Conservation (phyloP, 2,329 filamentous ascomycete genomes). For the Trichoderma koningii region DNA sequence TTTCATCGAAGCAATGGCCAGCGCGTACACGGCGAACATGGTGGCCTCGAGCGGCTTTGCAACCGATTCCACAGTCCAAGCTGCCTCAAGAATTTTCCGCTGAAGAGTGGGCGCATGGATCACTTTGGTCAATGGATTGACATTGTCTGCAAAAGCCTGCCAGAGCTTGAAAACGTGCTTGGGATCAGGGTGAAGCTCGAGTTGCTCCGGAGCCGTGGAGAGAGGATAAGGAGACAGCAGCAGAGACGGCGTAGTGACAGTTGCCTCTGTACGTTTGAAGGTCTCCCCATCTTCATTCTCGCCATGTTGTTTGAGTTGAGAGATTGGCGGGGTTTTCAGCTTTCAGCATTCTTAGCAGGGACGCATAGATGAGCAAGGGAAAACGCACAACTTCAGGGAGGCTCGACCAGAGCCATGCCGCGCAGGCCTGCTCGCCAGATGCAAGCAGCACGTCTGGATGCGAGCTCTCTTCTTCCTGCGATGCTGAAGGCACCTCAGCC, state of each 20-base stretch:
- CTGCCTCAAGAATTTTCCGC: conserved; percentile 63
- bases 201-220: not conserved
- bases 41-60: conserved; percentile 60
- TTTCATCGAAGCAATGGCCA: conserved; percentile 65
- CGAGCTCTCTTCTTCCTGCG: not conserved
- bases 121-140: conserved; percentile 72
- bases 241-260: too few species aligned
- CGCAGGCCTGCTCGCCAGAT: not conserved
- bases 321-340: conserved; percentile 12
- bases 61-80: conserved; percentile 57
- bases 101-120: conserved; percentile 73
- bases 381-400: conserved; percentile 6
- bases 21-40: conserved; percentile 65
- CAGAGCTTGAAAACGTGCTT: conserved; percentile 70
- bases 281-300: not conserved
- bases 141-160: conserved; percentile 72
- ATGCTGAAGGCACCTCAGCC: not conserved
- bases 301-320: not conserved
- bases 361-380: not conserved
- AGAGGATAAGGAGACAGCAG: not conserved
- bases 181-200: conserved; percentile 59
- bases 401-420: conserved; percentile 2
- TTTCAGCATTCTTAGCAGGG: not conserved
- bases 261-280: not conserved
- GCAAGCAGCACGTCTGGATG: too few species aligned